A percentile compares a stretch with the other conserved stretches of the same genome.
These are phyloP conservation scores for Carex arenaria DNA, from an alignment of 202 grass and related monocot species.

Conservation along the genomic window DNA sequence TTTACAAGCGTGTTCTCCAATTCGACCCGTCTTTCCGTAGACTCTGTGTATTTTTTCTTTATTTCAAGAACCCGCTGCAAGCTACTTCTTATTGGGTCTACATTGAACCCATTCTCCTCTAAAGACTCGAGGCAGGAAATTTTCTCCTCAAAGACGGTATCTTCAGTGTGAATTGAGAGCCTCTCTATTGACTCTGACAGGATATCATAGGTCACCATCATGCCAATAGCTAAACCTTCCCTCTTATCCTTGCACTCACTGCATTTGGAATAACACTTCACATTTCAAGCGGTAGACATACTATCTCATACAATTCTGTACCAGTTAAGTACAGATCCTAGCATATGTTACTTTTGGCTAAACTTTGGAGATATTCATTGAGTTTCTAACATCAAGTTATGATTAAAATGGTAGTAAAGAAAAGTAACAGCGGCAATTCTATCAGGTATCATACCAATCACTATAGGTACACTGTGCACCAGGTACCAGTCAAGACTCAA, in stretches of 20 bases:
- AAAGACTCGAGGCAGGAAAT: slow-evolving; percentile 30
- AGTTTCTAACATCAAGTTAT: neutral
- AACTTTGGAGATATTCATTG: neutral
- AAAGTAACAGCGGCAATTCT: neutral
- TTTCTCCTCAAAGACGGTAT: slow-evolving; percentile 31
- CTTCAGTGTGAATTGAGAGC: slow-evolving; percentile 22
- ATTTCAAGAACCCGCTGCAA: slow-evolving; percentile 34
- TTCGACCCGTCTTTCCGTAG: neutral
- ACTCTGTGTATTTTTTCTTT: neutral
- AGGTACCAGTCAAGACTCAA: too few relatives aligned
- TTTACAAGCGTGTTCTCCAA: neutral
- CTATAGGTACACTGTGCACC: too few relatives aligned
- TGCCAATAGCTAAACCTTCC: slow-evolving; percentile 58
- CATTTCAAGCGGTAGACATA: neutral
- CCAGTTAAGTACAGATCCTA: too few relatives aligned
- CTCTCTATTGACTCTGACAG: slow-evolving; percentile 36
- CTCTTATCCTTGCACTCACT: slow-evolving; percentile 18
- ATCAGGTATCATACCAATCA: too few relatives aligned
- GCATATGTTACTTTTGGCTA: neutral
- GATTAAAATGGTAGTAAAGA: neutral
- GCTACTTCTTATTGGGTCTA: slow-evolving; percentile 24
- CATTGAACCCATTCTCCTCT: neutral
- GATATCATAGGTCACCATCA: slow-evolving; percentile 53
- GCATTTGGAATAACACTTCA: neutral
- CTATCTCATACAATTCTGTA: neutral